phyloP scores from a whole-genome alignment of 345 rosid genomes.

The Viola odorata region DNA sequence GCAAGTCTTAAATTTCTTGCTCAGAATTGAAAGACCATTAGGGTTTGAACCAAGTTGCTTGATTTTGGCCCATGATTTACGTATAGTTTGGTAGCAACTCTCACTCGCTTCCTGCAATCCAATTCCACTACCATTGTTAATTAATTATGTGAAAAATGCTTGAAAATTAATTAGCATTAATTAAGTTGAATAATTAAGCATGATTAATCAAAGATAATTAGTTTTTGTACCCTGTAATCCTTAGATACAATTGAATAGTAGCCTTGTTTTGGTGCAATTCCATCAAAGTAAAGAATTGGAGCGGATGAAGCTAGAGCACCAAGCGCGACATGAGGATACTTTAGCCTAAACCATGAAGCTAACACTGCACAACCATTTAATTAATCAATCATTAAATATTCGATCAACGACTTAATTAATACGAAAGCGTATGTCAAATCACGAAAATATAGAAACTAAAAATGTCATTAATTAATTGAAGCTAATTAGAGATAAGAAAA shows the following conservation, averaged over 20 bases:
- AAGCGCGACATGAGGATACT: conserved; percentile 24
- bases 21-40: conserved; percentile 14
- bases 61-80: conserved; percentile 34
- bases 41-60: conserved; percentile 17
- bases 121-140: neutral
- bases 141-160: too few species aligned
- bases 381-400: neutral
- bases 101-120: conserved; percentile 24
- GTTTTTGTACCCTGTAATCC: conserved; percentile 11
- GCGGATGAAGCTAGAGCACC: conserved; percentile 28
- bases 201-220: neutral
- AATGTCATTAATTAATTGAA: neutral
- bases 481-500: neutral
- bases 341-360: conserved; percentile 23
- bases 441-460: neutral
- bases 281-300: conserved; percentile 28
- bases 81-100: conserved; percentile 33
- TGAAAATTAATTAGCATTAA: neutral
- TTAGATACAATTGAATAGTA: conserved; percentile 21
- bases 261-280: conserved; percentile 15
- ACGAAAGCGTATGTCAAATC: neutral
- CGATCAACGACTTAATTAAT: neutral
- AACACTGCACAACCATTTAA: conserved; percentile 6
- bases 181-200: too few species aligned
- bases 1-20: conserved; percentile 22